A percentile compares a stretch with the other conserved stretches of the same genome.
phyloP scores from a whole-genome alignment of 805 yeast species.

The Saccharomycopsis amapae region DNA sequence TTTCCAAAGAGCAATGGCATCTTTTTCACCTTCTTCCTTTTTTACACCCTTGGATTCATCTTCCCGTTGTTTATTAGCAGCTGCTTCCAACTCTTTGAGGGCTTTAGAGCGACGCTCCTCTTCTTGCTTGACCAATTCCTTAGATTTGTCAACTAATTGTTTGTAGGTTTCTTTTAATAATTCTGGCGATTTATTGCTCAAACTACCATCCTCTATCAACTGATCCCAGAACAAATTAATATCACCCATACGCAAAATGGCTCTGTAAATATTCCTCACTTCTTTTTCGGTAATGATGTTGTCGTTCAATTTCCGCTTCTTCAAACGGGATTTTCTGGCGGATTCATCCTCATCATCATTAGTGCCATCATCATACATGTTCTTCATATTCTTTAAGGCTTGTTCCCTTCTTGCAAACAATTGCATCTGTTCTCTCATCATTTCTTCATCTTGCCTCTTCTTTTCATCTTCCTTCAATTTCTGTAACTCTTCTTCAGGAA shows the following conservation, averaged over 20 bases:
- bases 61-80: conserved; percentile 49
- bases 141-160: conserved; percentile 61
- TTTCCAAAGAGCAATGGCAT: conserved; percentile 46
- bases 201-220: conserved; percentile 80
- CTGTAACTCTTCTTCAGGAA: conserved; percentile 87
- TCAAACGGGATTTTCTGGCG: conserved; percentile 32
- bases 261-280: conserved; percentile 75
- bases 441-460: conserved; percentile 78
- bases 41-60: conserved; percentile 33
- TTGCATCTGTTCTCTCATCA: conserved; percentile 81
- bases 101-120: conserved; percentile 53
- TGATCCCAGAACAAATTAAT: conserved; percentile 72
- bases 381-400: conserved; percentile 54
- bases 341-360: conserved; percentile 37
- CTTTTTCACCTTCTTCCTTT: conserved; percentile 29
- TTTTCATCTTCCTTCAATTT: conserved; percentile 89
- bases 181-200: conserved; percentile 78
- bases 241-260: conserved; percentile 78
- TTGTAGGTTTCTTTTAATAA: conserved; percentile 65
- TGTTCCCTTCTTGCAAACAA: conserved; percentile 77
- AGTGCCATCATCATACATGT: conserved; percentile 34
- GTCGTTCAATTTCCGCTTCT: conserved; percentile 36
- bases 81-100: conserved; percentile 51
- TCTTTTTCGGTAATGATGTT: conserved; percentile 75
- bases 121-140: conserved; percentile 53